Evolutionary conservation across 1,284 basidiomycete genomes (phyloP).

Genomic region (Rhodofomes roseus): DNA sequence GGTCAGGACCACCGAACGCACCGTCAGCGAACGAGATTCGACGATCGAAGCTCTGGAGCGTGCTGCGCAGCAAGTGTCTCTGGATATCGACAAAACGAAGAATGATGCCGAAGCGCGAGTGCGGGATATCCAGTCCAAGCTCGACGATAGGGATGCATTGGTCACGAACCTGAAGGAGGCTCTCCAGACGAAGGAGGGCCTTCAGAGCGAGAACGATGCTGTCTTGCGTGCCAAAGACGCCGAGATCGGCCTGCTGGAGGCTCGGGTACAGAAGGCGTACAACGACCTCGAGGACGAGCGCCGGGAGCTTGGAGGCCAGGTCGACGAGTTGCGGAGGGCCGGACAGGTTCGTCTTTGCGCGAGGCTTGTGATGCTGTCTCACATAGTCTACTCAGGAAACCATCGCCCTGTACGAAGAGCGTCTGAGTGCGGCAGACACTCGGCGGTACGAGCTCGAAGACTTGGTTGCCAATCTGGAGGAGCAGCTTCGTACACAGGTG

Average conservation of each 20-base stretch:
- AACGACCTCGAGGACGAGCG: constrained; percentile 63
- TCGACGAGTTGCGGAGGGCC: constrained; percentile 79
- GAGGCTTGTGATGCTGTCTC: not conserved
- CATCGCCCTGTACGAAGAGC: constrained; percentile 89
- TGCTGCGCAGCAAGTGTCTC: constrained; percentile 37
- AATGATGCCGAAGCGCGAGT: constrained; percentile 43
- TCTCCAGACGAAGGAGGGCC: constrained; percentile 48
- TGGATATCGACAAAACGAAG: constrained; percentile 43
- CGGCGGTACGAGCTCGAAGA: constrained; percentile 80
- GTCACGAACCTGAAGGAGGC: constrained; percentile 47
- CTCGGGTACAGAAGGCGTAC: constrained; percentile 44
- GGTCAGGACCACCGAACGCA: constrained; percentile 41
- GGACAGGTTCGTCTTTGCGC: constrained; percentile 60
- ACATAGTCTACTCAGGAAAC: constrained; percentile 63
- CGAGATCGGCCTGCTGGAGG: constrained; percentile 51
- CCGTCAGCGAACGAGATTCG: constrained; percentile 47
- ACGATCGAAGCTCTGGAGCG: constrained; percentile 50
- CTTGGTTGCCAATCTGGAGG: constrained; percentile 60
- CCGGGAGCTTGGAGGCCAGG: constrained; percentile 60
- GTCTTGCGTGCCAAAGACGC: constrained; percentile 50
- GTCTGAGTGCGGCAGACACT: constrained; percentile 65
- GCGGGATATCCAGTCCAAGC: constrained; percentile 43
- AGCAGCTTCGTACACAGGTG: constrained; percentile 40
- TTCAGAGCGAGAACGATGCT: constrained; percentile 48
- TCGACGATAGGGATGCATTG: constrained; percentile 44